Percentiles rank a stretch among this genome's conserved stretches.
Conservation (phyloP, 257 asterid species). For the Petunia axillaris region DNA sequence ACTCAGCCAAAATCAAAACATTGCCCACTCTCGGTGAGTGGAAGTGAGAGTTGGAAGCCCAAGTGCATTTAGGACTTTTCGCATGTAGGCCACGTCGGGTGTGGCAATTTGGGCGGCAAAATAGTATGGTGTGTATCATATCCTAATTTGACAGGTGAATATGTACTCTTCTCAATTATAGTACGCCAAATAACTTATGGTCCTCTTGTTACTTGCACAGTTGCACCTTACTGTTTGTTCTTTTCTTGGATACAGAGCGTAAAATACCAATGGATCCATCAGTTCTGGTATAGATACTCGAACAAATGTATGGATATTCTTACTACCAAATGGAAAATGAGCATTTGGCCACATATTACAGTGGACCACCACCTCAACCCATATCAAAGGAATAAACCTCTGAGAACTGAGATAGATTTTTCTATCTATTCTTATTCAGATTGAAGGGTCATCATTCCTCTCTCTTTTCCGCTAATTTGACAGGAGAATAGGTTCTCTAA, state of each 20-base stretch:
- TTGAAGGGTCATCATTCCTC: background rate
- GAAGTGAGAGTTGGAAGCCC: too few relatives aligned
- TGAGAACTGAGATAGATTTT: background rate
- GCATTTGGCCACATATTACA: constrained; percentile 6
- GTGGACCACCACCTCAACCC: background rate
- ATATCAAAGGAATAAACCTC: background rate
- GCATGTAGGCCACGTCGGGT: too few relatives aligned
- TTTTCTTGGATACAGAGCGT: background rate
- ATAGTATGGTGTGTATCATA: too few relatives aligned
- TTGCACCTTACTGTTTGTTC: background rate
- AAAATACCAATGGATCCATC: background rate
- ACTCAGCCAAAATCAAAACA: too few relatives aligned
- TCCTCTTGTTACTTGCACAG: background rate
- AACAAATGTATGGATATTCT: background rate
- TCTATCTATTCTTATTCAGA: background rate
- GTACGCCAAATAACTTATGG: background rate
- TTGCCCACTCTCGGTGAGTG: too few relatives aligned
- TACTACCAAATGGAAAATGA: background rate
- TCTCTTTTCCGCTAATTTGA: background rate
- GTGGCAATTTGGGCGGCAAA: too few relatives aligned
- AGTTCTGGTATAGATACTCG: background rate
- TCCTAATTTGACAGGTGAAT: background rate
- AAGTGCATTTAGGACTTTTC: too few relatives aligned
- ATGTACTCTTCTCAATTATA: background rate
- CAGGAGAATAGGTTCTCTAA: background rate